A percentile compares a stretch with the other conserved stretches of the same genome.
These are phyloP conservation scores for Rhodotorula sp. DNA, from an alignment of 1,284 basidiomycete species.

Conservation along the genomic window DNA sequence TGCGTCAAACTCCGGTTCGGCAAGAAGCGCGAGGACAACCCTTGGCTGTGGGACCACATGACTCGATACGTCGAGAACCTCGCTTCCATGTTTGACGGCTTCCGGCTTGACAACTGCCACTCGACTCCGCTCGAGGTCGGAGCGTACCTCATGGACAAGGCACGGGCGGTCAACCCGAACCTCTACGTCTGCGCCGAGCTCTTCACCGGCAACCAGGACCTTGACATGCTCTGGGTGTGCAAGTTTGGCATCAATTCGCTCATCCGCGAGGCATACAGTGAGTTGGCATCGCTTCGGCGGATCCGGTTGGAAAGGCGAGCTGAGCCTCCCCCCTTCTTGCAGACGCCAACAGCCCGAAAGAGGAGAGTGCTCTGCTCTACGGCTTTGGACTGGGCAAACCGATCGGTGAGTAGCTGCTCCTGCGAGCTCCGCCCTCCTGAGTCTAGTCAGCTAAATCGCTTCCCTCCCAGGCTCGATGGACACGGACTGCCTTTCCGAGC, in stretches of 20 bases:
- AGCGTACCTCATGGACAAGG: conserved; percentile 85
- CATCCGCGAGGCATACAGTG: conserved; percentile 80
- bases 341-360: conserved; percentile 78
- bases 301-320: too few species aligned
- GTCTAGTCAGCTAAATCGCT: background rate
- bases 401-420: conserved; percentile 59
- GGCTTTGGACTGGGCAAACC: conserved; percentile 85
- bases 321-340: background rate
- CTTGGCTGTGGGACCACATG: conserved; percentile 95
- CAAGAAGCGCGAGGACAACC: conserved; percentile 70
- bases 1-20: conserved; percentile 98
- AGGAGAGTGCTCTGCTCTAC: conserved; percentile 79
- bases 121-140: conserved; percentile 94
- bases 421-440: background rate
- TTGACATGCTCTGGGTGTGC: conserved; percentile 85
- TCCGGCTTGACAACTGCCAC: conserved; percentile 97
- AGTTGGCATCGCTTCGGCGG: background rate
- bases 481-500: conserved; percentile 66
- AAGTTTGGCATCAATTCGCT: conserved; percentile 86
- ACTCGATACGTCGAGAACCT: conserved; percentile 76
- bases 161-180: conserved; percentile 81
- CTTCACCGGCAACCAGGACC: conserved; percentile 93
- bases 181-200: conserved; percentile 95
- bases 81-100: conserved; percentile 83
- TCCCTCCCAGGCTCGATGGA: conserved; percentile 78